Conservation (phyloP, 2,329 filamentous ascomycete genomes). For the Arthroderma sp. region DNA sequence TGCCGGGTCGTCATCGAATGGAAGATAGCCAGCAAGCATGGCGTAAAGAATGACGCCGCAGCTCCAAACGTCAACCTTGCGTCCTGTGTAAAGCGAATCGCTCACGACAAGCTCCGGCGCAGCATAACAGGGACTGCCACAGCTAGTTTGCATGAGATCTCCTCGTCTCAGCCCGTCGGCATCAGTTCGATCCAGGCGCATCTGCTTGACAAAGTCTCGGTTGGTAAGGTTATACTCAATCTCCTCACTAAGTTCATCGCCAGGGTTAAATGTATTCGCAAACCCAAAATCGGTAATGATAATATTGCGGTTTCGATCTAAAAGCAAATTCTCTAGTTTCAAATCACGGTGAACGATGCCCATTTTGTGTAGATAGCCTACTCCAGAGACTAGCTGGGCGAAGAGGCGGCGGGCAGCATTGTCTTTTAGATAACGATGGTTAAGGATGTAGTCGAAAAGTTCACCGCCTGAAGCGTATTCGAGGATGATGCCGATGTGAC, state of each 20-base stretch:
- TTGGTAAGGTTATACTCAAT: slow-evolving; percentile 79
- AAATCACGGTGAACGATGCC: slow-evolving; percentile 95
- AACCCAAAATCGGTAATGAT: slow-evolving; percentile 99
- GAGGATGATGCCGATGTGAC: slow-evolving; percentile 94
- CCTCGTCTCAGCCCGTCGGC: slow-evolving; percentile 67
- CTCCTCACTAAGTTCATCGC: slow-evolving; percentile 77
- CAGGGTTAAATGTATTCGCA: slow-evolving; percentile 88
- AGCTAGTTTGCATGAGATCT: slow-evolving; percentile 98
- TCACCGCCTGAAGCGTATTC: slow-evolving; percentile 97
- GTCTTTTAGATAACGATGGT: slow-evolving; percentile 93
- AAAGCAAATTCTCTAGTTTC: slow-evolving; percentile 87
- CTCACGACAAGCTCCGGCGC: slow-evolving; percentile 95
- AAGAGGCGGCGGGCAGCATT: slow-evolving; percentile 81
- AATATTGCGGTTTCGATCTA: slow-evolving; percentile 95
- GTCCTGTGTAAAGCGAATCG: slow-evolving; percentile 90
- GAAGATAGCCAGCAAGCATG: slow-evolving; percentile 94
- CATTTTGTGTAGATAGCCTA: slow-evolving; percentile 96
- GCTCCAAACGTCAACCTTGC: slow-evolving; percentile 98
- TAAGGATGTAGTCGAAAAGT: slow-evolving; percentile 95
- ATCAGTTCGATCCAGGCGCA: slow-evolving; percentile 71
- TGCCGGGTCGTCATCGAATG: slow-evolving; percentile 94
- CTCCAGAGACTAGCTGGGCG: slow-evolving; percentile 88
- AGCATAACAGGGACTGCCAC: slow-evolving; percentile 94
- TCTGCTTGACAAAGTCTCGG: slow-evolving; percentile 73
- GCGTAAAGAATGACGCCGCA: slow-evolving; percentile 98